These are phyloP conservation scores for Ophiocordyceps camponoti-saundersi DNA, from an alignment of 2,329 filamentous ascomycete genomes.

Conservation along the genomic window DNA sequence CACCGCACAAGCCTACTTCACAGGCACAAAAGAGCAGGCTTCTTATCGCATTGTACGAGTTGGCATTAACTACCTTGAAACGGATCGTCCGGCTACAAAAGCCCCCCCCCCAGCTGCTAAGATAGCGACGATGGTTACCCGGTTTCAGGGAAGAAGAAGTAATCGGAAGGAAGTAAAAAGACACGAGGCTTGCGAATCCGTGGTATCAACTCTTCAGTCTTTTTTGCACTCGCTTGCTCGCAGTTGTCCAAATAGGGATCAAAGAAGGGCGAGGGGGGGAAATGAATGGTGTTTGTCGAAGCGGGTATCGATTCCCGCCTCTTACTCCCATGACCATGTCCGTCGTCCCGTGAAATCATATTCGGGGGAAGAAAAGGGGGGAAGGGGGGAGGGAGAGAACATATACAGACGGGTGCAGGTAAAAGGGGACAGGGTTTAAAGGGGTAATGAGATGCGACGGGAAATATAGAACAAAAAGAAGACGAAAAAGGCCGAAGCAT, in stretches of 20 bases:
- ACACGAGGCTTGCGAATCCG: conserved; percentile 1
- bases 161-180: conserved; percentile 2
- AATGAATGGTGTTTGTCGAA: not conserved
- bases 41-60: not conserved
- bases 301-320: conserved; percentile 1
- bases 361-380: not conserved
- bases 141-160: not conserved
- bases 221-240: conserved; percentile 2
- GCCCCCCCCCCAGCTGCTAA: not conserved
- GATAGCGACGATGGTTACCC: not conserved
- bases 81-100: not conserved
- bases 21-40: not conserved
- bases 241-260: conserved; percentile 5
- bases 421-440: not conserved
- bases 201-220: conserved; percentile 4
- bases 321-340: conserved; percentile 3
- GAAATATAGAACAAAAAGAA: conserved; percentile 2
- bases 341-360: conserved; percentile 12
- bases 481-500: not conserved
- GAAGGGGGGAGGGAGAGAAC: conserved; percentile 1
- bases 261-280: conserved; percentile 6
- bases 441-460: not conserved
- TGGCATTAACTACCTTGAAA: not conserved
- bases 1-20: too few relatives aligned
- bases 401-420: not conserved